Evolutionary conservation across 768 basidiomycete genomes (phyloP).

Genomic region (Termitomyces sp.): DNA sequence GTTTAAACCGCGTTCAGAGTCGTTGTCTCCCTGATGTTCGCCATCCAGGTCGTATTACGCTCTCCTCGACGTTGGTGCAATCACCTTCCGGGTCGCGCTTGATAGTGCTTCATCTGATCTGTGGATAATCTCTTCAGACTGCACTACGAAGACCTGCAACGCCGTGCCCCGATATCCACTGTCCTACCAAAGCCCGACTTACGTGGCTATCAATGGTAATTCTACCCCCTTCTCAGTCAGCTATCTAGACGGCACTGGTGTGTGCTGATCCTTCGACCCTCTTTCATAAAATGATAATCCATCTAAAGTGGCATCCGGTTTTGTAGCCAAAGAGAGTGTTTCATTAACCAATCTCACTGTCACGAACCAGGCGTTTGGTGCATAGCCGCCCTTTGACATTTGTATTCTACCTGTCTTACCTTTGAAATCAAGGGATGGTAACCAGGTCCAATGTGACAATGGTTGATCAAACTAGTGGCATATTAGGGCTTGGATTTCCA

Average conservation of each 20-base stretch:
- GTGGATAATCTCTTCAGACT: constrained; percentile 66
- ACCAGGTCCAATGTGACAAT: constrained; percentile 60
- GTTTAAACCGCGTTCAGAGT: constrained; percentile 15
- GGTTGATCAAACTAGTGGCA: constrained; percentile 59
- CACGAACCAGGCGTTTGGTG: constrained; percentile 64
- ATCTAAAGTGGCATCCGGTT: constrained; percentile 55
- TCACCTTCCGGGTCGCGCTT: constrained; percentile 63
- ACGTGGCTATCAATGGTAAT: constrained; percentile 55
- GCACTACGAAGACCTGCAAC: constrained; percentile 49
- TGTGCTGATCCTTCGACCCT: constrained; percentile 14
- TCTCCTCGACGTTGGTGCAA: constrained; percentile 52
- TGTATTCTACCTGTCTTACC: neutral
- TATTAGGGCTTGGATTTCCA: constrained; percentile 74
- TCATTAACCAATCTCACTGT: constrained; percentile 55
- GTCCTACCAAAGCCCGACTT: constrained; percentile 60
- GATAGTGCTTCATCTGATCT: constrained; percentile 74
- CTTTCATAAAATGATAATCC: neutral
- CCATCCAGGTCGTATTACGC: constrained; percentile 59
- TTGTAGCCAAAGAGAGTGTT: constrained; percentile 63
- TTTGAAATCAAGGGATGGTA: constrained; percentile 42
- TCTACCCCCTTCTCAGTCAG: constrained; percentile 50
- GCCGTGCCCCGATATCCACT: constrained; percentile 68
- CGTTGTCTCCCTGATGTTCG: constrained; percentile 5
- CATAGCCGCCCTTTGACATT: constrained; percentile 12
- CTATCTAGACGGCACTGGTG: constrained; percentile 70